Conservation (phyloP, 257 asterid species). For the Agastache rugosa region DNA sequence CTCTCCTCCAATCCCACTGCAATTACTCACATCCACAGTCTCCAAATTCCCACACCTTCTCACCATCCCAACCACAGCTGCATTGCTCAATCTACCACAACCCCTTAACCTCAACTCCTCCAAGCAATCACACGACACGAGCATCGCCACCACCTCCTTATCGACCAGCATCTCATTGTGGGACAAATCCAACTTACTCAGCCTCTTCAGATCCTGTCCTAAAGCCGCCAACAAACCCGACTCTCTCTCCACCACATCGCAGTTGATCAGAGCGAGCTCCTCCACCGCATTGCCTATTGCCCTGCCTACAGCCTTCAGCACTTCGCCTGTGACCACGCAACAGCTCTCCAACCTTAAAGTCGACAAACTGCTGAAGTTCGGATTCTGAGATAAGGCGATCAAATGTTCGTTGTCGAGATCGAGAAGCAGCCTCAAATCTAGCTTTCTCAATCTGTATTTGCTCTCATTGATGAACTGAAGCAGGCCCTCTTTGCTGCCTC, state of each 20-base stretch:
- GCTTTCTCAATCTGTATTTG: no score
- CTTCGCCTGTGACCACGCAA: constrained; percentile 75
- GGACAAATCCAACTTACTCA: constrained; percentile 77
- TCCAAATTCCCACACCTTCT: constrained; percentile 55
- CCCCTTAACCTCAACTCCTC: constrained; percentile 73
- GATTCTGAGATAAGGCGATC: constrained; percentile 57
- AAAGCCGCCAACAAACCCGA: constrained; percentile 59
- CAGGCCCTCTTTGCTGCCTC: constrained; percentile 68
- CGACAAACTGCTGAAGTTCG: constrained; percentile 52
- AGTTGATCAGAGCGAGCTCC: constrained; percentile 70
- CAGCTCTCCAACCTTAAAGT: constrained; percentile 72
- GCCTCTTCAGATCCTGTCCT: constrained; percentile 67
- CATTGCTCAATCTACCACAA: constrained; percentile 55
- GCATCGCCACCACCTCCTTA: constrained; percentile 72
- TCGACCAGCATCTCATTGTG: constrained; percentile 68
- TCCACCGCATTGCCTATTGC: constrained; percentile 48
- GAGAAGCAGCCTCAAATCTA: constrained; percentile 78
- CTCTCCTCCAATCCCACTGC: constrained; percentile 52
- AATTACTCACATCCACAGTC: constrained; percentile 56
- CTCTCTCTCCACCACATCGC: constrained; percentile 74
- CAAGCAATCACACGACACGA: constrained; percentile 62
- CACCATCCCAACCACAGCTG: constrained; percentile 36
- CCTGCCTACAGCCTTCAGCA: constrained; percentile 52
- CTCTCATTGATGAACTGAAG: constrained; percentile 62
- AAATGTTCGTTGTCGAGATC: constrained; percentile 77